Evolutionary conservation across 208 protist genomes (phyloP).

Genomic region (Leishmania martiniquensis): DNA sequence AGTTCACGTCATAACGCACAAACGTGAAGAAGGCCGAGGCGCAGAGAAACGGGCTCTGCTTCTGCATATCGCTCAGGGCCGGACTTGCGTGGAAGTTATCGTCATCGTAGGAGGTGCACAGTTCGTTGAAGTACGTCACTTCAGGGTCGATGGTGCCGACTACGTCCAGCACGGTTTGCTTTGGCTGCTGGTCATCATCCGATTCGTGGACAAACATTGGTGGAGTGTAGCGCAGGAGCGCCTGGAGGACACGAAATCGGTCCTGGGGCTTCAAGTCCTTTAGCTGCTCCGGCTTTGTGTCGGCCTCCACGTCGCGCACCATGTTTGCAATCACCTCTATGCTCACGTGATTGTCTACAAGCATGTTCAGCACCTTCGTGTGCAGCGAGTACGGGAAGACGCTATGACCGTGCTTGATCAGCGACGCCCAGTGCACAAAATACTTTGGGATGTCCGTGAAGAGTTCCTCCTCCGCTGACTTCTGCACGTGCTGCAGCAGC

Average conservation of each 20-base stretch:
- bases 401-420: slow-evolving; percentile 62
- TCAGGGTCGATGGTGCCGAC: slow-evolving; percentile 48
- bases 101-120: slow-evolving; percentile 53
- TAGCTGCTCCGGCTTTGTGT: slow-evolving; percentile 35
- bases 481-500: slow-evolving; percentile 60
- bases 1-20: slow-evolving; percentile 77
- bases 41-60: slow-evolving; percentile 26
- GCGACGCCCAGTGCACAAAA: slow-evolving; percentile 76
- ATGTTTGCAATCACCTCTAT: slow-evolving; percentile 48
- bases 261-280: slow-evolving; percentile 53
- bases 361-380: slow-evolving; percentile 72
- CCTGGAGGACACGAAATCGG: slow-evolving; percentile 83
- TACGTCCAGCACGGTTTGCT: slow-evolving; percentile 18
- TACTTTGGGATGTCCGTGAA: slow-evolving; percentile 77
- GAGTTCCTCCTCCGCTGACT: slow-evolving; percentile 64
- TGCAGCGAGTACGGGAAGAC: slow-evolving; percentile 73
- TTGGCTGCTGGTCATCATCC: slow-evolving; percentile 18
- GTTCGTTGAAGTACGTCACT: slow-evolving; percentile 55
- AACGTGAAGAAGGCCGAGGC: slow-evolving; percentile 84
- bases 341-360: slow-evolving; percentile 56
- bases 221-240: slow-evolving; percentile 77
- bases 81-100: slow-evolving; percentile 27
- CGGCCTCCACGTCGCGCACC: slow-evolving; percentile 51
- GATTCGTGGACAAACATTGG: slow-evolving; percentile 40
- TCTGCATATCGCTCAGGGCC: slow-evolving; percentile 35